These are phyloP conservation scores for Clavispora carvajalis DNA, from an alignment of 805 yeast genomes.

Conservation along the genomic window DNA sequence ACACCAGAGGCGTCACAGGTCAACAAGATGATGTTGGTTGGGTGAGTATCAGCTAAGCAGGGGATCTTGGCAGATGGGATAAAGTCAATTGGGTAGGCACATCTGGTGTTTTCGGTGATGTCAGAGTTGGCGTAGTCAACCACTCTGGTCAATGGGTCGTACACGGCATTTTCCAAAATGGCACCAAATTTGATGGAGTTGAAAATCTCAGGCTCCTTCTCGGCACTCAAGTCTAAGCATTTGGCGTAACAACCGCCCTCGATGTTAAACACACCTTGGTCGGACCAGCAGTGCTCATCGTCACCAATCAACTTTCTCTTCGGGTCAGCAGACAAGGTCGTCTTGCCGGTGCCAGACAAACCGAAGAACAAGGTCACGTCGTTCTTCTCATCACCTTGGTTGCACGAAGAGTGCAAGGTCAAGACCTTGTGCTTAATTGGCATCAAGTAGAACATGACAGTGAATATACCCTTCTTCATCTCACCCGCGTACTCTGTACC, in stretches of 20 bases:
- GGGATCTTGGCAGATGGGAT: slow-evolving; percentile 96
- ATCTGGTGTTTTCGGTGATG: slow-evolving; percentile 95
- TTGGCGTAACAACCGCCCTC: slow-evolving; percentile 99
- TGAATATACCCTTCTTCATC: slow-evolving; percentile 98
- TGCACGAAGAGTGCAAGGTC: slow-evolving; percentile 92
- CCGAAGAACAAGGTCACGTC: slow-evolving; percentile 97
- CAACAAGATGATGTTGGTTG: slow-evolving; percentile 83
- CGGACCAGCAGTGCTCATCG: slow-evolving; percentile 99
- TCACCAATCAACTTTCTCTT: slow-evolving; percentile 92
- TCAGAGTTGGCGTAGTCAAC: slow-evolving; percentile 81
- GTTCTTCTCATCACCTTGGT: slow-evolving; percentile 74
- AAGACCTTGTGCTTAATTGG: slow-evolving; percentile 88
- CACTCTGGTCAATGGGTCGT: slow-evolving; percentile 68
- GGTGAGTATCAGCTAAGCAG: slow-evolving; percentile 84
- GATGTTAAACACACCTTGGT: slow-evolving; percentile 95
- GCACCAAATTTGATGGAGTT: slow-evolving; percentile 93
- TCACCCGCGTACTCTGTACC: slow-evolving; percentile 99
- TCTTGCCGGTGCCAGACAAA: slow-evolving; percentile 96
- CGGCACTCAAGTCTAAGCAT: slow-evolving; percentile 82
- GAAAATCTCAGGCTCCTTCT: slow-evolving; percentile 97
- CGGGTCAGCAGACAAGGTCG: slow-evolving; percentile 95
- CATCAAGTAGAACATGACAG: slow-evolving; percentile 98
- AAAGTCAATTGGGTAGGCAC: slow-evolving; percentile 96
- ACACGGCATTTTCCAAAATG: slow-evolving; percentile 87
- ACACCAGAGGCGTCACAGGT: slow-evolving; percentile 99